Evolutionary conservation across 2,329 filamentous ascomycete species (phyloP), one percentile per base, ranked within the genome.

Genomic region (Fusarium acutatum): DNA sequence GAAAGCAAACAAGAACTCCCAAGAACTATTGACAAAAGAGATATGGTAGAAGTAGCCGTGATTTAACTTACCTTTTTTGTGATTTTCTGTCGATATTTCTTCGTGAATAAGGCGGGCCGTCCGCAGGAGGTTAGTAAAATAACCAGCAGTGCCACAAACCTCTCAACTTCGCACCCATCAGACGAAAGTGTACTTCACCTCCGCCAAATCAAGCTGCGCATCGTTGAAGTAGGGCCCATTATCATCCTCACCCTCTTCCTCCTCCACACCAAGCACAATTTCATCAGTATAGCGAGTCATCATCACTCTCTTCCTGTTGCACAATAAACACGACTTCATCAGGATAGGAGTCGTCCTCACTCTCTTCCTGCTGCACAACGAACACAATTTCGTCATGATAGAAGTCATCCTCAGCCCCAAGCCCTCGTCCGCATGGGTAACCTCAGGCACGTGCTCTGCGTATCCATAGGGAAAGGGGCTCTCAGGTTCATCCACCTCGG

Each of bases 1-100:
- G 22, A 34, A 30, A n/a, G 20, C 17, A 34, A 34, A 34, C 17
- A 20, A 34, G 30, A 40, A n/a, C 34, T 28, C 7, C 15, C 7
- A 38, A 17, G 5, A n/a, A 40, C 3, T 2, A 12, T 7, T 30
- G 34, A 54, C 20, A 40, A 53, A 28, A 38, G 24, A n/a, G 40
- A 54, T 11, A 28, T n/a, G 7, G 6, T n/a, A 18, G 14, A 54
- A 3, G 22, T 10, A n/a, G 15, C 24, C 13, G 15, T 30, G 34
- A n/a, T 40, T 14, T 1, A 4, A 40, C 24, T 54, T 54, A 18
- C 14, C 15, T n/a, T 7, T 28, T 40, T 7, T 18, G 2, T 28
- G 4, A n/a, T 53, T 53, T 28, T 17, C 1, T n/a, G 7, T 10
- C 1, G 5, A 14, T 38, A 13, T 6, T 2, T n/a, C 7, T 18